These are phyloP conservation scores for Adansonia gregorii DNA, from an alignment of 441 rosid genomes.

Conservation along the genomic window DNA sequence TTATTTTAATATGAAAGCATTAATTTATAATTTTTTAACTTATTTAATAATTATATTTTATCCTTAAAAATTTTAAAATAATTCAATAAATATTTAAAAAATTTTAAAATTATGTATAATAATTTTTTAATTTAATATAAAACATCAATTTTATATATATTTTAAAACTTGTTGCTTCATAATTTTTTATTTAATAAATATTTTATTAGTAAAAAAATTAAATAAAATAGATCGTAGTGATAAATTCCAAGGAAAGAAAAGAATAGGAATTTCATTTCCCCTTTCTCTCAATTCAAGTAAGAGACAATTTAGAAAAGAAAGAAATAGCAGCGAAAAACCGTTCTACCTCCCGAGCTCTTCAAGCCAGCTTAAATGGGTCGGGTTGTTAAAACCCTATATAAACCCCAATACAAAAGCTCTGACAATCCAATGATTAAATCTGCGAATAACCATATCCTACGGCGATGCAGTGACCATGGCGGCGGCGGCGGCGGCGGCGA, in stretches of 20 bases:
- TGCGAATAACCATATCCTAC: constrained; percentile 38
- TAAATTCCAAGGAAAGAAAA: not conserved
- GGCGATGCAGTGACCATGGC: constrained; percentile 44
- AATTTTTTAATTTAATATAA: too few species aligned
- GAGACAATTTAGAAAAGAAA: not conserved
- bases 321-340: not conserved
- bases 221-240: too few species aligned
- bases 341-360: not conserved
- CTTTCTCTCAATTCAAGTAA: not conserved
- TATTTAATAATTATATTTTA: too few species aligned
- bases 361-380: not conserved
- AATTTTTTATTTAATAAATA: too few species aligned
- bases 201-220: too few species aligned
- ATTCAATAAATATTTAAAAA: too few species aligned
- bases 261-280: not conserved
- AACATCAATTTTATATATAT: too few species aligned
- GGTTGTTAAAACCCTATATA: not conserved
- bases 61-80: too few species aligned
- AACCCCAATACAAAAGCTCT: constrained; percentile 9
- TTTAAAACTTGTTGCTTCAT: too few species aligned
- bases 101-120: too few species aligned
- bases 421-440: not conserved
- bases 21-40: too few species aligned
- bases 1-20: too few species aligned
- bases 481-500: constrained; percentile 35